Conservation (phyloP, 2,329 filamentous ascomycete genomes). For the Coniochaeta hoffmannii region DNA sequence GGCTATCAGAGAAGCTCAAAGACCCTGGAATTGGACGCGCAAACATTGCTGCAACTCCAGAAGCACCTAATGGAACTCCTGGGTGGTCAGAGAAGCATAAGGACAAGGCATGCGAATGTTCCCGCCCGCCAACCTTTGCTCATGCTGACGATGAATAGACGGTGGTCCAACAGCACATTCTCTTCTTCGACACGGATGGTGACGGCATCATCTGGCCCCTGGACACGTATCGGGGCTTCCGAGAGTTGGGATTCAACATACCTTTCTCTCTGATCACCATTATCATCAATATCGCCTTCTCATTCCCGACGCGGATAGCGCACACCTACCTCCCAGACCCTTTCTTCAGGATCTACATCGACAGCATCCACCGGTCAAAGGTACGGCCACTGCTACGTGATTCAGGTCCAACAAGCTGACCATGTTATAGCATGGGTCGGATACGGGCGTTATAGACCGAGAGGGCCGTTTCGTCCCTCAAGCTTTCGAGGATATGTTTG, state of each 20-base stretch:
- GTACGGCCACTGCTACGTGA: not conserved
- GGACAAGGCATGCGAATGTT: not conserved
- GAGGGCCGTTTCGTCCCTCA: constrained; percentile 30
- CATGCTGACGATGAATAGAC: constrained; percentile 12
- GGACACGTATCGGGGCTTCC: constrained; percentile 32
- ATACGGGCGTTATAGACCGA: constrained; percentile 38
- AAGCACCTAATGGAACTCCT: not conserved
- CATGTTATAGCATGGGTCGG: constrained; percentile 30
- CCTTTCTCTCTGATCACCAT: constrained; percentile 29
- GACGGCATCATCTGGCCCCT: constrained; percentile 30
- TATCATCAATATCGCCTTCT: constrained; percentile 34
- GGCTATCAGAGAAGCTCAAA: not conserved
- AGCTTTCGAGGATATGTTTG: constrained; percentile 1
- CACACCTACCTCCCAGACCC: constrained; percentile 28
- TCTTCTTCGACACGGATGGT: constrained; percentile 33
- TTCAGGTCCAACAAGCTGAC: not conserved
- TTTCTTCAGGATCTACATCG: constrained; percentile 28
- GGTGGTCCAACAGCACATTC: constrained; percentile 30
- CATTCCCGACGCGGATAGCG: constrained; percentile 30
- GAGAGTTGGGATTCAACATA: constrained; percentile 29
- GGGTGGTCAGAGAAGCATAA: not conserved
- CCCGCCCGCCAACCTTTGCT: not conserved
- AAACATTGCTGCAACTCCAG: not conserved
- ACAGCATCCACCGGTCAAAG: constrained; percentile 33
- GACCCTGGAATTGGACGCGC: not conserved